Evolutionary conservation across 2,329 filamentous ascomycete genomes (phyloP).

Genomic region (Tolypocladium amazonense): DNA sequence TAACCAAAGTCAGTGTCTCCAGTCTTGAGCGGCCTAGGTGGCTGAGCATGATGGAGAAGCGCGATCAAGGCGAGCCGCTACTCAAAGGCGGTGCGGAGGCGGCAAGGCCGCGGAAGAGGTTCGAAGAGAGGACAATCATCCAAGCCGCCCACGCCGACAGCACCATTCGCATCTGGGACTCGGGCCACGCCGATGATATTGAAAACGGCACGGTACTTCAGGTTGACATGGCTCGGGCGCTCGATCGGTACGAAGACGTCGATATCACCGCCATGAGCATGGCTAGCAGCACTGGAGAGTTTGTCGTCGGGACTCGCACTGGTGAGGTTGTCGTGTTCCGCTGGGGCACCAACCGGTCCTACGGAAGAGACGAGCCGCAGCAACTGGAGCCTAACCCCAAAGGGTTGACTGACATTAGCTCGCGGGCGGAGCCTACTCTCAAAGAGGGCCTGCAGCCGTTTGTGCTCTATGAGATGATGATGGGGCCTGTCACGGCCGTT

Average conservation of each 20-base stretch:
- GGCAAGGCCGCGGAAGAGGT: constrained; percentile 58
- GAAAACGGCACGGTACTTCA: constrained; percentile 77
- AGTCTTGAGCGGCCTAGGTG: constrained; percentile 69
- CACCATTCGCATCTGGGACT: constrained; percentile 86
- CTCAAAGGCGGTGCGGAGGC: constrained; percentile 70
- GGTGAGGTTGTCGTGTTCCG: constrained; percentile 84
- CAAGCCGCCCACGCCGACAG: constrained; percentile 86
- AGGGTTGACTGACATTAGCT: constrained; percentile 63
- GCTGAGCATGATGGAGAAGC: constrained; percentile 82
- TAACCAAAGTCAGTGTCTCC: constrained; percentile 61
- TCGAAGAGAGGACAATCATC: constrained; percentile 74
- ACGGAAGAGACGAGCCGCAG: constrained; percentile 47
- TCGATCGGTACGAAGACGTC: constrained; percentile 68
- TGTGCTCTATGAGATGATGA: constrained; percentile 71
- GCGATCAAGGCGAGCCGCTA: constrained; percentile 67
- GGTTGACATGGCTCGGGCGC: constrained; percentile 72
- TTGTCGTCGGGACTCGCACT: constrained; percentile 67
- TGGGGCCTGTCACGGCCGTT: constrained; percentile 68
- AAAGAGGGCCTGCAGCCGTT: constrained; percentile 75
- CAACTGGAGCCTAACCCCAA: constrained; percentile 51
- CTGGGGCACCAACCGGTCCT: constrained; percentile 73
- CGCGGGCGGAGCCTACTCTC: constrained; percentile 59
- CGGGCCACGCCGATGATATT: constrained; percentile 83
- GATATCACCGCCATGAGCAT: constrained; percentile 73
- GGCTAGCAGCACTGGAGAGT: constrained; percentile 69